phyloP scores from a whole-genome alignment of 116 monocot species.

The Zostera marina region DNA sequence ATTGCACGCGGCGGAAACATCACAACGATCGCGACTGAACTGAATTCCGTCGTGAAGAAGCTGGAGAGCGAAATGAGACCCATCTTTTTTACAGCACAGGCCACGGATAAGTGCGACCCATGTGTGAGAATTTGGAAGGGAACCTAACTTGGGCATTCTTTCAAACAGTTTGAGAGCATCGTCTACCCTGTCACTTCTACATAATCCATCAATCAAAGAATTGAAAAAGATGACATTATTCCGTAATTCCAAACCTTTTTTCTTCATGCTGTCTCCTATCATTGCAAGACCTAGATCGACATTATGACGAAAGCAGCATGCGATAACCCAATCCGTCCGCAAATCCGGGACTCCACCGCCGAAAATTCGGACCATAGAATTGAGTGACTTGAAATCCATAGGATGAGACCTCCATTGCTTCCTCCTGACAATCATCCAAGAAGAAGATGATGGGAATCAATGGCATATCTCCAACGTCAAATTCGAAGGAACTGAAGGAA shows the following conservation, averaged over 20 bases:
- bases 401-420: no score
- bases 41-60: background rate
- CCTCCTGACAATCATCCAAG: no score
- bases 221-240: background rate
- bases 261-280: no score
- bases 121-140: background rate
- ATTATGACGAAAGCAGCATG: no score
- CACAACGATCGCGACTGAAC: background rate
- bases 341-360: no score
- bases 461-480: no score
- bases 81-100: constrained; percentile 1
- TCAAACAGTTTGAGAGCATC: constrained; percentile 1
- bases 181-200: background rate
- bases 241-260: background rate
- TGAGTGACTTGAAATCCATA: no score
- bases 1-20: background rate
- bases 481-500: no score
- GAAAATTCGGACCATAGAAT: no score
- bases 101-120: constrained; percentile 1
- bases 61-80: background rate
- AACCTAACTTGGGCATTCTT: background rate
- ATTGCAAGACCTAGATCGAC: no score
- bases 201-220: constrained; percentile 2
- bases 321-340: no score
- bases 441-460: no score